phyloP scores from a whole-genome alignment of 345 rosid genomes.

The Ceriops zippeliana region DNA sequence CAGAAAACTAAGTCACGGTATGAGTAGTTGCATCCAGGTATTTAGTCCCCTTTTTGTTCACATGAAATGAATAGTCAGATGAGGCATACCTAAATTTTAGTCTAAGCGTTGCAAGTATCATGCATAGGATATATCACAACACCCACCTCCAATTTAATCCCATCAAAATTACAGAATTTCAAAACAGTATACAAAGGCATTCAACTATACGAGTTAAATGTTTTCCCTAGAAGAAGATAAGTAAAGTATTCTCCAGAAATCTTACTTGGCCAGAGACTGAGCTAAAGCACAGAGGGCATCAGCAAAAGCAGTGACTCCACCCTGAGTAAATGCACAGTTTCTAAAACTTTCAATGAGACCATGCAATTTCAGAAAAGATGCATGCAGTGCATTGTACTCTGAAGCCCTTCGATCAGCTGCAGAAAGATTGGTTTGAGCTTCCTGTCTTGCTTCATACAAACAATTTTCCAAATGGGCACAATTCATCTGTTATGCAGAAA shows the following conservation, averaged over 20 bases:
- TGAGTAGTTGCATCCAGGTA: too few species aligned
- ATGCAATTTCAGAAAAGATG: constrained; percentile 83
- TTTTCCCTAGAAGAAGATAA: neutral
- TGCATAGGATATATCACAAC: too few species aligned
- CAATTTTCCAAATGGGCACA: constrained; percentile 96
- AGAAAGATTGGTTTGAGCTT: constrained; percentile 94
- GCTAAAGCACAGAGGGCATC: constrained; percentile 75
- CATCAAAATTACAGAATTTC: neutral
- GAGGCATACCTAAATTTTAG: too few species aligned
- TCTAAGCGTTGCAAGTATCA: too few species aligned
- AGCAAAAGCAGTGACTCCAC: constrained; percentile 68
- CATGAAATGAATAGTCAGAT: too few species aligned
- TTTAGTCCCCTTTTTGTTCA: too few species aligned
- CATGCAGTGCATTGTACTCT: constrained; percentile 71
- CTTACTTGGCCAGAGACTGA: constrained; percentile 90
- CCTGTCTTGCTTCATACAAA: constrained; percentile 98
- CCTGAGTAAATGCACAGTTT: constrained; percentile 55
- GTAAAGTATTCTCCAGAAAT: constrained; percentile 12
- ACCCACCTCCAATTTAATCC: neutral
- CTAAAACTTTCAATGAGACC: constrained; percentile 79
- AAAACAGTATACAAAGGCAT: neutral
- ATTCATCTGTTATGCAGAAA: constrained; percentile 60
- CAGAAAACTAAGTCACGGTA: too few species aligned
- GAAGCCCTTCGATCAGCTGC: constrained; percentile 90
- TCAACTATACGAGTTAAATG: neutral